Base-by-base conservation (phyloP, 345 rosid species). In the Rhizophora apiculata region DNA sequence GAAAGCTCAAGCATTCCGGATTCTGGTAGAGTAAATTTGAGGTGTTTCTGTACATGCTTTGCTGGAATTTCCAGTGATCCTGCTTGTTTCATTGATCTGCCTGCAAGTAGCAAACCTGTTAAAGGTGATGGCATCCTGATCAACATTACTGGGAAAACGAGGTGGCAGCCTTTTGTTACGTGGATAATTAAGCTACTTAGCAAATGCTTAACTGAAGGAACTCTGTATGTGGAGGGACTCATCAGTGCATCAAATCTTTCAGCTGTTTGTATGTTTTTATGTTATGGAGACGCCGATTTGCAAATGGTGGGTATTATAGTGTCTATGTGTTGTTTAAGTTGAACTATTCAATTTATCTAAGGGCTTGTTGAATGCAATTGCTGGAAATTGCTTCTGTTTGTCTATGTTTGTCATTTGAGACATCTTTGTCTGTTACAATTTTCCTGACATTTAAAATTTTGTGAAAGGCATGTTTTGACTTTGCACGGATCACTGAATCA, bases 381-480 rank as follows among this genome's bases (percentile, higher is more conserved):
- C 26, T 72, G 65, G 57, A 54, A 48, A 27, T 55, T 55, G 32
- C 51, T 63, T 69, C 26, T 63, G 72, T 81, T 75, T 48, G 43
- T 77, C 74, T 70, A 57, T 37, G 68, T 70, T 29, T 73, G 67
- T 65, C 52, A 37, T 63, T 67, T 78, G 71, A 62, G 64, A 67
- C 74, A 74, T 31, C 32, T 73, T 74, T 74, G 13, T 56, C 26
- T 73, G 62, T 43, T 60, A 72, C 67, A 32, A 46, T 82, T 77
- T 66, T 83, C 89, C 89, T 93, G 85, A 89, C 77, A 71, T 57
- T 68, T 81, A 36, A 72, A 74, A 63, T 83, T 79, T 75, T 88
- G 72, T 87, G 79, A 81, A 82, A 94, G 98, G 98, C 96, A 65
- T 89, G 96, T 83, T 88, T 91, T 76, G 97, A 94, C 77, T 90